Base-by-base conservation (phyloP, 2,329 filamentous ascomycete species). In the Orbilia ellipsospora region DNA sequence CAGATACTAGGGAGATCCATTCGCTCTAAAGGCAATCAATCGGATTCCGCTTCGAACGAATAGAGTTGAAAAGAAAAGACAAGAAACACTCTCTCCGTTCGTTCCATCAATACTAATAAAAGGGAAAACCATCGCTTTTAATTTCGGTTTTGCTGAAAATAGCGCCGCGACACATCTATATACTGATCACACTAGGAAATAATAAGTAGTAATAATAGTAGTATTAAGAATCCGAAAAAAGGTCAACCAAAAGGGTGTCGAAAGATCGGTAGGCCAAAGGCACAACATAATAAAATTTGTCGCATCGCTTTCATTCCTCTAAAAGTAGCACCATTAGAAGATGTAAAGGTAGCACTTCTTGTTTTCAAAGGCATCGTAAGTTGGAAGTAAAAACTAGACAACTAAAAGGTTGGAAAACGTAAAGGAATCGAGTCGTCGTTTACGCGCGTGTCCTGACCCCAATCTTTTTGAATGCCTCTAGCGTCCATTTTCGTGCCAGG, bases 401-500 rank as follows among this genome's bases (percentile, higher is more conserved):
- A 18, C 40, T 10, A 18, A 18, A 52, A 52, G n/a, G 18, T 10
- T 52, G 18, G 12, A 51, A 44, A 52, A 18, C 6, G 5, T 12
- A 12, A 23, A 52, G 8, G 7, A 23, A 7, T n/a, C 16, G 48
- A 20, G 20, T n/a, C 12, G 4, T 57, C 8, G 31, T 36, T 57
- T 26, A 69, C 12, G 55, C 67, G 50, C 69, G 64, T 7, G 72
- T 75, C 50, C 56, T 26, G 20, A 75, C 60, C 50, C 73, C 73
- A 31, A 77, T 64, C 65, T 77, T 78, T 48, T 72, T 60, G 50
- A 78, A 60, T n/a, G 73, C 77, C 18, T 77, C 73, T 15, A 73
- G 26, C 36, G 77, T 75, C 77, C 77, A 93, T 90, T 94, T 94
- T 91, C 94, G 94, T 80, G 93, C 93, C 60, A 92, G 86, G 73